Base-by-base conservation (phyloP, 768 basidiomycete genomes). In the Pisolithus albus region DNA sequence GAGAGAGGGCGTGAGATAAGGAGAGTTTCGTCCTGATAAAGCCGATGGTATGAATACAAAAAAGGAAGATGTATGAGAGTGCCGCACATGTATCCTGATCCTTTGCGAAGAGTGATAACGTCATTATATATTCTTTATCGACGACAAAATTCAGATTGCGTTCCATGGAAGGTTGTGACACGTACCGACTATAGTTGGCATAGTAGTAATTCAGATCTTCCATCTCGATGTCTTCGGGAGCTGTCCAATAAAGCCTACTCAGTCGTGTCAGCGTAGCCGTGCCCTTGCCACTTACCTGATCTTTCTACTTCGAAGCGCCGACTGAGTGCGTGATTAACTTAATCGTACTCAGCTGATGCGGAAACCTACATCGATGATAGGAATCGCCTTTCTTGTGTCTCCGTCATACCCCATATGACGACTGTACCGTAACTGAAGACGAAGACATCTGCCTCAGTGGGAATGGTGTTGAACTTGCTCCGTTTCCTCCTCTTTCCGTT, bases 381-480 rank as follows among this genome's bases (percentile, higher is more conserved):
- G 61, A 97, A 92, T 8, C 92, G 77, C 66, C 81, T 88, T 72
- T 97, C 94, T 62, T 96, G 90, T 5, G 82, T 74, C 64, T 96
- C 92, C 37, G 89, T 86, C 93, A 97, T 96, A 23, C 94, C 94
- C 94, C 94, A 97, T 47, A 95, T 89, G 23, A 97, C 94, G 24
- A 95, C 88, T 0, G 91, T 93, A 11, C 94, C 94, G 64, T 95
- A 96, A 56, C 86, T 81, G 68, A 96, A 97, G 57, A 96, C 70
- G 66, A 95, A 96, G 50, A 96, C 87, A 68, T 96, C 94, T 8
- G 88, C 87, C 56, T 86, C 84, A 30, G 76, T 78, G 5, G 82
- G 75, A 34, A 79, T 74, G 28, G 82, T 76, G 59, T 84, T 70
- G 61, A 86, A 88, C 67, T 83, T 85, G 63, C 79, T 84, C 54